Evolutionary conservation across 179 eudicot genomes (phyloP).

Genomic region (Amaranthus tricolor): DNA sequence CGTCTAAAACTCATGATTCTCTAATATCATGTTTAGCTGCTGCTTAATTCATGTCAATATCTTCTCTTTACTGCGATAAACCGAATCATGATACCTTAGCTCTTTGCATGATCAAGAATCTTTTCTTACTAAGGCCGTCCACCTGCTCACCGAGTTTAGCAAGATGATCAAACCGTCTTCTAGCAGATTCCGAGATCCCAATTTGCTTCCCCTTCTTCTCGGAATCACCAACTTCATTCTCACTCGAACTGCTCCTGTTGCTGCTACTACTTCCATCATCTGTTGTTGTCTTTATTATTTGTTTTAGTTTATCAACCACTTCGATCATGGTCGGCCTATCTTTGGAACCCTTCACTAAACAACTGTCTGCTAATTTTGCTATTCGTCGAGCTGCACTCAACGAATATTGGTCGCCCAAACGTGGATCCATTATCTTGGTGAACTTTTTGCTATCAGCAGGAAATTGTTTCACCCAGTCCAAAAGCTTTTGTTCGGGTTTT

Average conservation of each 20-base stretch:
- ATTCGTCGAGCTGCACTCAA: slow-evolving; percentile 57
- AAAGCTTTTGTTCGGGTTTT: slow-evolving; percentile 56
- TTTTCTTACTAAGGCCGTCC: slow-evolving; percentile 54
- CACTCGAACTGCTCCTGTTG: slow-evolving; percentile 22
- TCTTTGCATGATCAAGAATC: slow-evolving; percentile 67
- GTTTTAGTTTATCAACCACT: slow-evolving; percentile 62
- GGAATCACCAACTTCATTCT: slow-evolving; percentile 32
- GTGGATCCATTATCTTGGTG: slow-evolving; percentile 60
- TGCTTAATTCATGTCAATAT: not conserved
- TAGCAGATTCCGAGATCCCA: slow-evolving; percentile 49
- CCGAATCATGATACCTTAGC: slow-evolving; percentile 45
- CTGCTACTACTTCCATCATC: slow-evolving; percentile 36
- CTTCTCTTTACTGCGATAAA: not conserved
- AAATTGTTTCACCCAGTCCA: slow-evolving; percentile 74
- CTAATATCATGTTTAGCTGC: not conserved
- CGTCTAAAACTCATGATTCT: not conserved
- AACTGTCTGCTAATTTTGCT: slow-evolving; percentile 71
- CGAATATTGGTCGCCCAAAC: slow-evolving; percentile 57
- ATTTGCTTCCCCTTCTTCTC: slow-evolving; percentile 24
- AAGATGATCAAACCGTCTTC: slow-evolving; percentile 67
- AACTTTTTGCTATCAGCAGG: slow-evolving; percentile 60
- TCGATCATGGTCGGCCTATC: slow-evolving; percentile 81
- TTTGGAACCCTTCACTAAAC: slow-evolving; percentile 53
- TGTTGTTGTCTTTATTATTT: slow-evolving; percentile 33
- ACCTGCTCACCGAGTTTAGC: slow-evolving; percentile 69